These are phyloP conservation scores for Solanum etuberosum DNA, from an alignment of 257 asterid genomes.

Conservation along the genomic window DNA sequence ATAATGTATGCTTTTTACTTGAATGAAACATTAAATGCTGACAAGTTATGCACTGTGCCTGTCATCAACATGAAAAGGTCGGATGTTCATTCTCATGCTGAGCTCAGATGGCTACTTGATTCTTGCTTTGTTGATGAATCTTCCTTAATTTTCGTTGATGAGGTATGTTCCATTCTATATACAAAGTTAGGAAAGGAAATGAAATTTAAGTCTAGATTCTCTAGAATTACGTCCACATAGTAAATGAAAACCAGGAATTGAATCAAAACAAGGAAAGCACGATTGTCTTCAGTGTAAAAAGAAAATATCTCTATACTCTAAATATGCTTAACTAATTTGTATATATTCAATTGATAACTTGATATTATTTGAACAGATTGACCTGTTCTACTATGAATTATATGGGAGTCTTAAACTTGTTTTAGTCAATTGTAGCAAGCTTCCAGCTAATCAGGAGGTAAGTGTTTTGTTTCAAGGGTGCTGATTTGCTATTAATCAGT, in stretches of 20 bases:
- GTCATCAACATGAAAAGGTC: conserved; percentile 67
- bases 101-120: conserved; percentile 58
- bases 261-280: background rate
- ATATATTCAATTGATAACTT: background rate
- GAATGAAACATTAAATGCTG: conserved; percentile 26
- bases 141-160: conserved; percentile 56
- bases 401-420: conserved; percentile 77
- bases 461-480: background rate
- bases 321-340: background rate
- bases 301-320: background rate
- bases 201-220: background rate
- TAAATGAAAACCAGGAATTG: background rate
- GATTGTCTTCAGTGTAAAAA: background rate
- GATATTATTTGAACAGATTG: conserved; percentile 41
- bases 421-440: conserved; percentile 41
- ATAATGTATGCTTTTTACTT: conserved; percentile 73
- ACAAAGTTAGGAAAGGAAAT: background rate
- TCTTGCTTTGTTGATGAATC: conserved; percentile 64
- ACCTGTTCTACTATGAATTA: conserved; percentile 59
- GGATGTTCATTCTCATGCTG: conserved; percentile 38
- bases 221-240: background rate
- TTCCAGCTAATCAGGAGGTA: conserved; percentile 71
- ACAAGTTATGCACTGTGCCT: conserved; percentile 56
- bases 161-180: conserved; percentile 30
- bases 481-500: conserved; percentile 7